A percentile compares a stretch with the other conserved stretches of the same genome.
Evolutionary conservation across 2,329 filamentous ascomycete species (phyloP).

Genomic region (Scopulariopsis brevicaulis): DNA sequence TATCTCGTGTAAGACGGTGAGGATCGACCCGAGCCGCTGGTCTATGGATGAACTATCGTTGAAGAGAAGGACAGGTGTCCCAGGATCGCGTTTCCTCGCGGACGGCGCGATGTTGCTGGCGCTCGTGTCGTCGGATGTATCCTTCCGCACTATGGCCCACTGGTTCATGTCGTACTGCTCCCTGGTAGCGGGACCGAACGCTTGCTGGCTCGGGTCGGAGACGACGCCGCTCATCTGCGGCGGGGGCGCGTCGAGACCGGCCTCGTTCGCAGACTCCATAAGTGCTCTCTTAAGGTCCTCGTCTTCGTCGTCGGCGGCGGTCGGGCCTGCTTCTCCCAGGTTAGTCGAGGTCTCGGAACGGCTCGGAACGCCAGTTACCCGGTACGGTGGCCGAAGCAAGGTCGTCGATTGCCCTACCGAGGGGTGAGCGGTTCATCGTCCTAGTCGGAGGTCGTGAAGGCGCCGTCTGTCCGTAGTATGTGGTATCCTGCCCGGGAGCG

Average conservation of each 20-base stretch:
- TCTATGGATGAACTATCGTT: slow-evolving; percentile 19
- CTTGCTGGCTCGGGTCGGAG: slow-evolving; percentile 11
- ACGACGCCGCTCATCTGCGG: slow-evolving; percentile 42
- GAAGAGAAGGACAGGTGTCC: slow-evolving; percentile 40
- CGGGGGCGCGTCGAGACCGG: slow-evolving; percentile 24
- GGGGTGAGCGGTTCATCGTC: slow-evolving; percentile 43
- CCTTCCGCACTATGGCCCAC: slow-evolving; percentile 47
- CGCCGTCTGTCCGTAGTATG: slow-evolving; percentile 26
- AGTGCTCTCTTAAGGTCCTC: slow-evolving; percentile 45
- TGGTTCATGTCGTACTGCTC: slow-evolving; percentile 39
- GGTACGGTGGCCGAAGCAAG: slow-evolving; percentile 29
- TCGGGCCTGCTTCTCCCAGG: slow-evolving; percentile 5
- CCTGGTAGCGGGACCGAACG: slow-evolving; percentile 49
- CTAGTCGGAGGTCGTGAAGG: slow-evolving; percentile 53
- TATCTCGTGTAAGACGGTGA: slow-evolving; percentile 50
- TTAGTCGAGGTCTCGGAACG: neutral
- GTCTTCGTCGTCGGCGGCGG: slow-evolving; percentile 29
- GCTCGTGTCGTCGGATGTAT: slow-evolving; percentile 4
- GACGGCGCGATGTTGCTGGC: slow-evolving; percentile 18
- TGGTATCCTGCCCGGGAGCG: slow-evolving; percentile 17
- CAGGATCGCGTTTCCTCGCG: slow-evolving; percentile 10
- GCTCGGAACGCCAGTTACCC: slow-evolving; percentile 18
- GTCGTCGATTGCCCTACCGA: slow-evolving; percentile 35
- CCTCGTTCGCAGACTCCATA: slow-evolving; percentile 41
- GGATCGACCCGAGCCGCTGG: slow-evolving; percentile 37